Evolutionary conservation across 768 basidiomycete species (phyloP), one percentile per base, ranked within the genome.

Genomic region (Rhodosporidiobolus sp.): DNA sequence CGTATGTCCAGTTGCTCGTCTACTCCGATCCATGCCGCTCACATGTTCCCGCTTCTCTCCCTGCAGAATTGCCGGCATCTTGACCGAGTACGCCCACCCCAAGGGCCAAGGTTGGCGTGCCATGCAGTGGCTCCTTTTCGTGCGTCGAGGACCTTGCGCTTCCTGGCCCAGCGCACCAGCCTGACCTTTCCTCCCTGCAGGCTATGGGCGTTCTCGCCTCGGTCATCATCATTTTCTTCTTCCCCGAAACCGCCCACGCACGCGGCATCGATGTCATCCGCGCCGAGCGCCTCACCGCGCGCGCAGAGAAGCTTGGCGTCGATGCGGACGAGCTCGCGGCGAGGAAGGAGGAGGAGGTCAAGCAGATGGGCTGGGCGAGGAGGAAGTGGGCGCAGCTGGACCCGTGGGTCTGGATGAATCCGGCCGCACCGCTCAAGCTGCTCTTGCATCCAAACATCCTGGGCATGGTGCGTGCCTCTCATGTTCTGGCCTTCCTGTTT

Each of bases 101-200:
- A 55, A 58, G 4, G 58, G 52, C 1, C 35, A 55, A 0, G 78
- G 75, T 8, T 79, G 78, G 78, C 62, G 70, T 11, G 60, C 71
- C 26, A 77, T 76, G 72, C 78, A 77, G 66, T 79, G 65, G 60
- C 67, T 77, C 1, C 53, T 79, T 16, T 64, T 65, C 16, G 75
- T 35, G 35, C 34, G 52, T 28, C 24, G 52, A 26, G 12, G 52
- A 20, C 10, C 53, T 14, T 43, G 14, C 7, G 38, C 38, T 43
- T 7, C 38, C 8, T 7, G 38, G 8, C 14, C 38, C 38, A 7
- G 38, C 14, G 38, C 38, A 43, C 8, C 7, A 43, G 12, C 12
- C 6, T 54, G 53, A n/a, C 26, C 20, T 22, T 26, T 32, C 20
- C 53, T 54, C 28, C n/a, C 9, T 43, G 38, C 30, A 54, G 53